Base-by-base conservation (phyloP, 192 early-diverging fungal species). In the Rhizophagus clarus region DNA sequence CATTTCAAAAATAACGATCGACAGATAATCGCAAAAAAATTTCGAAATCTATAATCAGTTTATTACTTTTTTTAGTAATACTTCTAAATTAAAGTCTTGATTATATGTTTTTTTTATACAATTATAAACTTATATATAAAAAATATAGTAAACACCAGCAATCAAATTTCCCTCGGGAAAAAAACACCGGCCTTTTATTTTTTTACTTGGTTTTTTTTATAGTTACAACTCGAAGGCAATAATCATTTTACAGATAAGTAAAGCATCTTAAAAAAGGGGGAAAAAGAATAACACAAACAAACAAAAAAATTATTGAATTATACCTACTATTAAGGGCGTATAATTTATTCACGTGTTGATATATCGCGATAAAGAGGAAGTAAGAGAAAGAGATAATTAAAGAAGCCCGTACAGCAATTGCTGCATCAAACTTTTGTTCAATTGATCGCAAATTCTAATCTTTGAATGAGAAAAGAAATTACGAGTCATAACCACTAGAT, bases 401-500 rank as follows among this genome's bases (percentile, higher is more conserved):
- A 49, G 22, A 26, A 24, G 28, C 15, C 45, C 26, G 42, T 28
- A 72, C 71, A 72, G 71, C 45, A 45, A 51, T 51, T 70, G 71
- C 71, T 72, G 40, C 45, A 72, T 72, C 71, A 49, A 72, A 40
- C 42, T 49, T 40, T 45, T 45, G 42, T 45, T 49, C 24, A 72
- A 40, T 72, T 72, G 71, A 72, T n/a, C 71, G 71, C 71, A 72
- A 56, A 72, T 72, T 72, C 71, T 72, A 34, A 72, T 72, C 71
- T 72, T n/a, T 24, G 28, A 72, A 34, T 72, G 26, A 72, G 71
- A 72, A 72, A 40, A 72, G 71, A 72, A 72, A 72, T 72, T 72
- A 72, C 71, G 34, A 72, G 71, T 72, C 71, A 72, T 72, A 72
- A 40, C 42, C 45, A 72, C 71, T 72, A 47, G 42, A 49, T 72